Conservation (phyloP, 805 yeast species). For the Suhomyces pyralidae region DNA sequence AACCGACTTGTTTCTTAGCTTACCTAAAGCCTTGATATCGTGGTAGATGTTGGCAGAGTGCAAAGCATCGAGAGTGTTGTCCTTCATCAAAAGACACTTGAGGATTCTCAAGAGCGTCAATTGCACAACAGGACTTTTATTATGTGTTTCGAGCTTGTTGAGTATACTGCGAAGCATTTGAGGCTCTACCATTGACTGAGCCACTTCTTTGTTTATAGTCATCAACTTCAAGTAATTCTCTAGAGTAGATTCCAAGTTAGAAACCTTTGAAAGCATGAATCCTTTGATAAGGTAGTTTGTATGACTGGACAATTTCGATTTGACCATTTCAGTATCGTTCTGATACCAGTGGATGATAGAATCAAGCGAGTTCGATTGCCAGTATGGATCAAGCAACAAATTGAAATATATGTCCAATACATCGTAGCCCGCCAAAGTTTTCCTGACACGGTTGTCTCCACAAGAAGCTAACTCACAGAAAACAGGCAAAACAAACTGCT, state of each 20-base stretch:
- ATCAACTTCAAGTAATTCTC: conserved; percentile 39
- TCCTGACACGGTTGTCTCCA: conserved; percentile 33
- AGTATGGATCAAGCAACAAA: conserved; percentile 49
- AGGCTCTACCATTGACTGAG: conserved; percentile 23
- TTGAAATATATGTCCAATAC: conserved; percentile 38
- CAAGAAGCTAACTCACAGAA: conserved; percentile 52
- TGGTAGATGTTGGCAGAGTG: conserved; percentile 1
- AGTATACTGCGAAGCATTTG: conserved; percentile 28
- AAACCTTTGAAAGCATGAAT: conserved; percentile 35
- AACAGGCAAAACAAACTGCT: conserved; percentile 53
- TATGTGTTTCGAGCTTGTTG: conserved; percentile 23
- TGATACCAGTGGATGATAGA: conserved; percentile 43
- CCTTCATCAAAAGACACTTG: conserved; percentile 8
- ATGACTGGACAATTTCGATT: conserved; percentile 23
- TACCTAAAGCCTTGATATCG: conserved; percentile 5
- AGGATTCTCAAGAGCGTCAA: conserved; percentile 33
- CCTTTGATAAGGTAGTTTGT: conserved; percentile 36
- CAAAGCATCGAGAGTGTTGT: not conserved
- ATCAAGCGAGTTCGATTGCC: conserved; percentile 57
- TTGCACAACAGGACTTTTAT: conserved; percentile 37
- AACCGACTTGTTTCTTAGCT: conserved; percentile 24
- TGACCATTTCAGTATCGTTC: conserved; percentile 22
- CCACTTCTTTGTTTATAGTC: conserved; percentile 16
- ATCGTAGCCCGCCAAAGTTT: conserved; percentile 32
- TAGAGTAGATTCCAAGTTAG: conserved; percentile 43